A percentile compares a stretch with the other conserved stretches of the same genome.
phyloP scores from a whole-genome alignment of 1,139 yeast species.

The Pichia kudriavzevii region DNA sequence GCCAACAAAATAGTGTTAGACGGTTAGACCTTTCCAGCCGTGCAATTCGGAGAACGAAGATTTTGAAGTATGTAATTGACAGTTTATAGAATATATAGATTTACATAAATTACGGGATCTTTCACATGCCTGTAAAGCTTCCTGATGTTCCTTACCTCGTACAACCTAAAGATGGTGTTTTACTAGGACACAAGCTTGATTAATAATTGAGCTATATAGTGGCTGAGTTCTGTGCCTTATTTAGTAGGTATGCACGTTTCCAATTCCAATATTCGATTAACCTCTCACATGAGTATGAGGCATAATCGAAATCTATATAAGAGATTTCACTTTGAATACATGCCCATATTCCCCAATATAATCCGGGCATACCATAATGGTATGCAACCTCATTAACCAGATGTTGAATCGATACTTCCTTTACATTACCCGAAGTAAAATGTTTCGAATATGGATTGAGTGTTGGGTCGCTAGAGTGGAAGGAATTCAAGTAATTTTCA shows the following conservation, averaged over 20 bases:
- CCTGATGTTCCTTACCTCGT: no score
- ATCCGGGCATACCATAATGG: constrained; percentile 76
- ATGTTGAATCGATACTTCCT: constrained; percentile 23
- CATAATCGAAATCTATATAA: constrained; percentile 67
- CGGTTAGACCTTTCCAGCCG: constrained; percentile 16
- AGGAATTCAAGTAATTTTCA: constrained; percentile 31
- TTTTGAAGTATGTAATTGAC: constrained; percentile 22
- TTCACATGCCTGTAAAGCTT: no score
- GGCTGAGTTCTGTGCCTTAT: constrained; percentile 1
- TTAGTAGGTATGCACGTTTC: constrained; percentile 34
- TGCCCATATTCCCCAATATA: constrained; percentile 85
- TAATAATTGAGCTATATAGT: no score
- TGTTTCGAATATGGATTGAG: constrained; percentile 8
- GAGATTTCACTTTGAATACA: constrained; percentile 67
- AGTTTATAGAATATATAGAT: constrained; percentile 3
- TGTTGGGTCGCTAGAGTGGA: constrained; percentile 11
- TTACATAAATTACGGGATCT: background rate
- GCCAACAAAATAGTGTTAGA: background rate
- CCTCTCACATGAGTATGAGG: constrained; percentile 51
- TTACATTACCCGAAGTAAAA: constrained; percentile 7
- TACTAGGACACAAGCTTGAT: no score
- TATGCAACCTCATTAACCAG: constrained; percentile 49
- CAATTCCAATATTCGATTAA: constrained; percentile 66
- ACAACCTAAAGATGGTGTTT: no score
- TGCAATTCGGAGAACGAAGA: constrained; percentile 19